Base-by-base conservation (phyloP, 495 filamentous ascomycete species). In the Astrocystis sublimbata region DNA sequence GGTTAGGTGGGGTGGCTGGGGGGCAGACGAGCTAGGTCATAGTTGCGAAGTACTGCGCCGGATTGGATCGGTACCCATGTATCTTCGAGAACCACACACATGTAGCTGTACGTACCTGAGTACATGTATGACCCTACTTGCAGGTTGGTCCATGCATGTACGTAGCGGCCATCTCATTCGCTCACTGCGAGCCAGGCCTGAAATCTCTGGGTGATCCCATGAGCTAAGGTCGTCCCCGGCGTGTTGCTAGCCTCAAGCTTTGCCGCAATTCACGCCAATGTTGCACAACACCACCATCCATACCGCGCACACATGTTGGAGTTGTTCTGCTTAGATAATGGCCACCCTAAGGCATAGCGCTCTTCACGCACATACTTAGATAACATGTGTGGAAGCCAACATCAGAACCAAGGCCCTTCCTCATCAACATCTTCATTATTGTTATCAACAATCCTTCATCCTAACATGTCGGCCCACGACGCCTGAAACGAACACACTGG, bases 161-260 rank as follows among this genome's bases (percentile, higher is more conserved):
- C 15, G 26, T 28, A 28, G 26, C 19, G 41, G 17, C 13, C 24
- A 53, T 61, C 15, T 23, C 26, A 61, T 53, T 45, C 58, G 58
- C 28, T 36, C 26, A 50, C 45, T 52, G 31, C 17, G 12, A 13
- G 36, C 23, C 36, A 49, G 46, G n/a, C 46, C 30, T 43, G 38
- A 61, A 61, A 61, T 61, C 49, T 61, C 47, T 61, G 36, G 58
- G 17, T 61, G 58, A 36, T 61, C 58, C 36, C 58, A 61, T 61
- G 58, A 61, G 47, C 58, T n/a, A n/a, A n/a, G n/a, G n/a, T 43
- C 19, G 28, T 31, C 33, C 47, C 58, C 47, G 24, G 47, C 41
- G n/a, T 49, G 10, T 49, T 19, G 28, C 41, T 47, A 38, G 23
- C 36, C 46, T 12, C 10, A n/a, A n/a, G n/a, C n/a, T n/a, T n/a